These are phyloP conservation scores for Colletotrichum ledebouriae DNA, from an alignment of 2,329 filamentous ascomycete species.

Conservation along the genomic window DNA sequence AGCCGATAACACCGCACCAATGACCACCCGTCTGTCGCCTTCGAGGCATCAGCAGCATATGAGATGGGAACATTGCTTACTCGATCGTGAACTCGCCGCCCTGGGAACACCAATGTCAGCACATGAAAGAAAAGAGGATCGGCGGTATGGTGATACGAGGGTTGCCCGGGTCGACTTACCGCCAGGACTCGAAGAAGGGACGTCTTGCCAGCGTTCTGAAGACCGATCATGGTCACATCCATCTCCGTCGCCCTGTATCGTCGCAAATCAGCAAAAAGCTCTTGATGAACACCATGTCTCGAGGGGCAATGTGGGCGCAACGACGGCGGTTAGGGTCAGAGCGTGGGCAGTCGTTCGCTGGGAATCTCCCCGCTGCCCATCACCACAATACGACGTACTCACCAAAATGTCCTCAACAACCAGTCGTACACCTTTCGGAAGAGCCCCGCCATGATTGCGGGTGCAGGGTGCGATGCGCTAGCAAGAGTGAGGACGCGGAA, in stretches of 20 bases:
- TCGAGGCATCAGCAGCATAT: constrained; percentile 3
- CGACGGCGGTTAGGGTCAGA: constrained; percentile 34
- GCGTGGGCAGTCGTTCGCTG: constrained; percentile 31
- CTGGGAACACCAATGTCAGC: constrained; percentile 65
- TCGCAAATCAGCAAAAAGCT: constrained; percentile 44
- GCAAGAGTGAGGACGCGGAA: constrained; percentile 12
- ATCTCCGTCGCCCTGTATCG: constrained; percentile 93
- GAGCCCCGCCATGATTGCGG: constrained; percentile 82
- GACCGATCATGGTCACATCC: constrained; percentile 98
- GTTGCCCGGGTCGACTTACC: constrained; percentile 70
- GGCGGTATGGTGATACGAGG: constrained; percentile 41
- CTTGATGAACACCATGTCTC: constrained; percentile 6
- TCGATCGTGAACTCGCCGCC: constrained; percentile 99
- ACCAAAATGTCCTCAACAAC: constrained; percentile 98
- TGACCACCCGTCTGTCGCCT: background rate
- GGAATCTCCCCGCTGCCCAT: constrained; percentile 30
- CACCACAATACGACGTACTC: constrained; percentile 53
- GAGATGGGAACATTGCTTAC: constrained; percentile 71
- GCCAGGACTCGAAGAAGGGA: constrained; percentile 93
- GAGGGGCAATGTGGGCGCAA: constrained; percentile 30
- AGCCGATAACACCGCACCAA: constrained; percentile 24
- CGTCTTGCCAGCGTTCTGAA: constrained; percentile 98
- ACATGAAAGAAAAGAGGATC: constrained; percentile 40
- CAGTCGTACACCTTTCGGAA: constrained; percentile 98
- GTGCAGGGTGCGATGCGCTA: constrained; percentile 45